Conservation (phyloP, 441 rosid species). For the Omphalea diandra region DNA sequence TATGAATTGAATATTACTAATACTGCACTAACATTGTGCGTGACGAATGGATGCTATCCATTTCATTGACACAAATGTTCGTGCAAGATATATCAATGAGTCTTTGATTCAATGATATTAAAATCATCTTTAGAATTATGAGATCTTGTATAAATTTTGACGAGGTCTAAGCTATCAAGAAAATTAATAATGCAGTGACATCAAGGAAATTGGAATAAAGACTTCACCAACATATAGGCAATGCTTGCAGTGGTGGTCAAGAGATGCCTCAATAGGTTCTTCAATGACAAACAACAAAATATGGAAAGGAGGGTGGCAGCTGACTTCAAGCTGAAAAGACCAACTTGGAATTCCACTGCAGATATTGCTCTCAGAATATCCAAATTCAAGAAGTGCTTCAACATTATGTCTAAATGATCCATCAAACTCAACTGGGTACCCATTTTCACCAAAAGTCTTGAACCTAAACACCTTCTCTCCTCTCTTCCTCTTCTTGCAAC, state of each 20-base stretch:
- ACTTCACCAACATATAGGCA: conserved; percentile 82
- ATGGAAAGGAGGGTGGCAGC: conserved; percentile 68
- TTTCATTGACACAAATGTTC: too few species aligned
- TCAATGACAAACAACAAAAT: conserved; percentile 63
- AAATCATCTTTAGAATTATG: too few species aligned
- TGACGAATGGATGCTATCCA: too few species aligned
- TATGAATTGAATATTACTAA: too few species aligned
- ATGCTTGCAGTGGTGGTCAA: conserved; percentile 60
- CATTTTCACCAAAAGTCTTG: conserved; percentile 68
- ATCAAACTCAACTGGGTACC: conserved; percentile 67
- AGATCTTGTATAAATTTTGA: too few species aligned
- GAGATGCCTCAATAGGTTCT: conserved; percentile 57
- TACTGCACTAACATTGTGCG: too few species aligned
- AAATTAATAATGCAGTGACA: not conserved
- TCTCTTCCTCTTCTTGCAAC: conserved; percentile 74
- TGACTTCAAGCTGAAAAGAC: conserved; percentile 87
- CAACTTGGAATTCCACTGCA: conserved; percentile 52
- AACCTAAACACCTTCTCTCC: conserved; percentile 67
- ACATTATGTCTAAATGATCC: conserved; percentile 67
- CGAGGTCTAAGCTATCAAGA: too few species aligned
- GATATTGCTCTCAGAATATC: conserved; percentile 42
- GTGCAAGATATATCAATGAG: too few species aligned
- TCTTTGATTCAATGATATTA: too few species aligned
- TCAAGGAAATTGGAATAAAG: conserved; percentile 19
- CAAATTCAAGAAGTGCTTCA: conserved; percentile 57